Base-by-base conservation (phyloP, 2,329 filamentous ascomycete species). In the Gaeumannomyces tritici region DNA sequence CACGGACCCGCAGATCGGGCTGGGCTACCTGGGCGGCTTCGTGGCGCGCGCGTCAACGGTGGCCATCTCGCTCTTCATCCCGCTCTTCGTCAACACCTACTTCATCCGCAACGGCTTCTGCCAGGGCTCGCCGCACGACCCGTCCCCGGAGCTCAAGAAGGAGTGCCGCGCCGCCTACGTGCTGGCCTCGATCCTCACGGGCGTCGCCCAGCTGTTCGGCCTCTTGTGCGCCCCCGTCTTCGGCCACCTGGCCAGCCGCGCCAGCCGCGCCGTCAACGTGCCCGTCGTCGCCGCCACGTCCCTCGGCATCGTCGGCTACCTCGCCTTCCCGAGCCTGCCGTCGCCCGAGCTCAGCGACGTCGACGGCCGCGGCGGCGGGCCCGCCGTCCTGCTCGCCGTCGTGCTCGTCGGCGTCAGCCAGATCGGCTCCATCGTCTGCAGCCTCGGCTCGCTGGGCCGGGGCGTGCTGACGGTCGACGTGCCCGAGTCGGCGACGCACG, bases 381-480 rank as follows among this genome's bases (percentile, higher is more conserved):
- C 84, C 0, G 79, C 76, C 13, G 86, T 96, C 21, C 92, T 96
- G 70, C 66, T 93, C 15, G 83, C 93, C 21, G 91, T 92, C 55
- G 84, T 88, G 0, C 76, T 96, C 24, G 85, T 98, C 54, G 95
- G 95, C 18, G 85, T 96, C 70, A 96, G 91, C 69, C 95, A 99
- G 74, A 98, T 99, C 65, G 95, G 93, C 2, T 89, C 92, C 13
- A 98, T 99, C 64, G 95, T 99, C 0, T 97, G 93, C 76, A 96
- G 91, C 66, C 82, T 99, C n/a, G 92, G 90, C 0, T 85, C 95
- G 0, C 82, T 99, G 3, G 91, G 91, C 51, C 86, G 86, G 21
- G 93, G 92, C 4, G 88, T 98, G 27, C 79, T 96, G 27, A 77
- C 78, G 6, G 77, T 76, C 1, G 80, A 83, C 58, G 67, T 77